A percentile compares a stretch with the other conserved stretches of the same genome.
Evolutionary conservation across 2,329 filamentous ascomycete species (phyloP).

Genomic region (Byssoonygena ceratinophila): DNA sequence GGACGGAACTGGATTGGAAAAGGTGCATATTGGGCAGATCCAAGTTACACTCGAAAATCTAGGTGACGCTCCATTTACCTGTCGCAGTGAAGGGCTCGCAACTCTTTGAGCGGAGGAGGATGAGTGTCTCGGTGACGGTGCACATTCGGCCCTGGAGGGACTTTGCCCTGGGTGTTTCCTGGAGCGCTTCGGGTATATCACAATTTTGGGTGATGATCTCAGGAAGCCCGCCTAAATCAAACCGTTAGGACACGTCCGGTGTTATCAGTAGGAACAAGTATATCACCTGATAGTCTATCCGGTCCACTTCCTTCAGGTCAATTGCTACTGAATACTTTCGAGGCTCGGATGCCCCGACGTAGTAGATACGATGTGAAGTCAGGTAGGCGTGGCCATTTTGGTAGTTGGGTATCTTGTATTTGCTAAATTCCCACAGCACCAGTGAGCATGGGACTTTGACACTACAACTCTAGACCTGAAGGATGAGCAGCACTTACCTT

Average conservation of each 20-base stretch:
- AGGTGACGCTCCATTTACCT: conserved; percentile 26
- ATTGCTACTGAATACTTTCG: conserved; percentile 74
- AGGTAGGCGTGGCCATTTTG: conserved; percentile 95
- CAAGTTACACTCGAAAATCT: conserved; percentile 58
- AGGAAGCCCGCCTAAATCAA: conserved; percentile 65
- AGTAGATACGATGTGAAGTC: conserved; percentile 90
- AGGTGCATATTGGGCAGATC: conserved; percentile 93
- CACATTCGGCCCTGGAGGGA: conserved; percentile 30
- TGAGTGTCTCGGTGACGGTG: conserved; percentile 26
- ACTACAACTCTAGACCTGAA: not conserved
- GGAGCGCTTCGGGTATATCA: conserved; percentile 67
- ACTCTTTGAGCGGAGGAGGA: conserved; percentile 25
- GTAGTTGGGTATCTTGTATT: conserved; percentile 86
- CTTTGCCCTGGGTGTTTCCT: conserved; percentile 51
- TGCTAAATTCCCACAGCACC: conserved; percentile 45
- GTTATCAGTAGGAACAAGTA: not conserved
- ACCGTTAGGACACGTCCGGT: not conserved
- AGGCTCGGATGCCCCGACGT: conserved; percentile 80
- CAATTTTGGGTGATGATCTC: conserved; percentile 91
- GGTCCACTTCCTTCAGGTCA: conserved; percentile 82
- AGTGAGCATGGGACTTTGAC: conserved; percentile 8
- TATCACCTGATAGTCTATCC: conserved; percentile 74
- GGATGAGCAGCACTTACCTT: conserved; percentile 54
- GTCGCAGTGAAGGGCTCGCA: conserved; percentile 23
- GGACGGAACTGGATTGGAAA: conserved; percentile 81